phyloP scores from a whole-genome alignment of 257 asterid genomes.

The Verbascum thapsus region DNA sequence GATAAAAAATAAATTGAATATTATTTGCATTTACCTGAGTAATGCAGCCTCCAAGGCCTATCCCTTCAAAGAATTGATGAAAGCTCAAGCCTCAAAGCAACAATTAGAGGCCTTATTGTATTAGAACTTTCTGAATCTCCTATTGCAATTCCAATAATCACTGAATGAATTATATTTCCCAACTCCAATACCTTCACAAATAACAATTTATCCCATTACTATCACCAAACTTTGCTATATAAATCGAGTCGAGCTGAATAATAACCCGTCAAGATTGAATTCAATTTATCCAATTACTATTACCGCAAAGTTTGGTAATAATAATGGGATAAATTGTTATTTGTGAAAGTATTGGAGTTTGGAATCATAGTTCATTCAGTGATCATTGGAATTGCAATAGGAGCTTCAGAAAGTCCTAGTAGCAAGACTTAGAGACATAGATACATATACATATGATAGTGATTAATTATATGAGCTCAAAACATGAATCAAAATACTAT shows the following conservation, averaged over 20 bases:
- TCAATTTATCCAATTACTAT: too few species aligned
- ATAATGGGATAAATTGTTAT: not conserved
- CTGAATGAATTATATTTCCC: slow-evolving; percentile 50
- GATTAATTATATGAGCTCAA: too few species aligned
- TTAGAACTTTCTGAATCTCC: slow-evolving; percentile 51
- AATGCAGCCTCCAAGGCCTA: slow-evolving; percentile 55
- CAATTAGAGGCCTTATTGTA: slow-evolving; percentile 45
- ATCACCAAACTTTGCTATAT: too few species aligned
- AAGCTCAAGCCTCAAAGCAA: slow-evolving; percentile 44
- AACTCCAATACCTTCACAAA: slow-evolving; percentile 45
- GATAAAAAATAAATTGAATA: too few species aligned
- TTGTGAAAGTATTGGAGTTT: slow-evolving; percentile 44
- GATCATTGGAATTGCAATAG: slow-evolving; percentile 50
- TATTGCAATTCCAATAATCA: slow-evolving; percentile 49
- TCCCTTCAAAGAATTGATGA: slow-evolving; percentile 56
- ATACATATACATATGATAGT: too few species aligned
- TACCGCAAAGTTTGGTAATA: too few species aligned
- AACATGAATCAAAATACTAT: too few species aligned
- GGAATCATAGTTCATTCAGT: slow-evolving; percentile 51
- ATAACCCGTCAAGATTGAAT: too few species aligned
- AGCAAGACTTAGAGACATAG: too few species aligned
- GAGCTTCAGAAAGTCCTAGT: slow-evolving; percentile 49
- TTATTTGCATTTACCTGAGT: too few species aligned
- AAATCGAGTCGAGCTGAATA: too few species aligned
- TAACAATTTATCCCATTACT: not conserved